Conservation (phyloP, 176 grass and related monocot genomes). For the Avena sativa region DNA sequence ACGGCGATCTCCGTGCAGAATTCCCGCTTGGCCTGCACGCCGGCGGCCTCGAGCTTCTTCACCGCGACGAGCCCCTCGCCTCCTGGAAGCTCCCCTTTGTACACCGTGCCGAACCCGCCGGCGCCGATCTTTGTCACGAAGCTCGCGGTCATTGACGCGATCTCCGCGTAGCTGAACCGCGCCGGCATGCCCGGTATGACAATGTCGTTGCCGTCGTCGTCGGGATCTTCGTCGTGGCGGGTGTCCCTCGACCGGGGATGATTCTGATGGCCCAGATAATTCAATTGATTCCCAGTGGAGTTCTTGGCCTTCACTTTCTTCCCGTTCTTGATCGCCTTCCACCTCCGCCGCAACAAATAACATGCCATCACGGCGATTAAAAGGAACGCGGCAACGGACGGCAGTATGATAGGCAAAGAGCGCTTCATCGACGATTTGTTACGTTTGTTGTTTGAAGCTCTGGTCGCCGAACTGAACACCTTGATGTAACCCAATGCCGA, state of each 20-base stretch:
- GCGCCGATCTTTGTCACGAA: constrained; percentile 74
- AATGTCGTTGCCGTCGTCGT: constrained; percentile 43
- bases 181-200: constrained; percentile 72
- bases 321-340: constrained; percentile 6
- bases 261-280: constrained; percentile 39
- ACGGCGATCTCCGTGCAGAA: constrained; percentile 92
- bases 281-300: constrained; percentile 33
- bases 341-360: constrained; percentile 46
- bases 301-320: constrained; percentile 41
- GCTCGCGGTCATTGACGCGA: constrained; percentile 57
- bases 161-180: constrained; percentile 68
- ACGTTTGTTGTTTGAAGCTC: not conserved
- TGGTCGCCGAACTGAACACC: constrained; percentile 27
- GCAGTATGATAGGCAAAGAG: constrained; percentile 60
- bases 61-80: constrained; percentile 67
- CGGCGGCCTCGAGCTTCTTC: constrained; percentile 75
- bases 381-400: constrained; percentile 53
- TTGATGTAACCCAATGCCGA: constrained; percentile 63
- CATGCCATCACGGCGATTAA: constrained; percentile 33
- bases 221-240: constrained; percentile 1
- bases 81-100: constrained; percentile 75
- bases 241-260: constrained; percentile 40
- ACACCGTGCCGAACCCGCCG: constrained; percentile 88
- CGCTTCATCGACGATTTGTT: constrained; percentile 23
- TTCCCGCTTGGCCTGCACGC: constrained; percentile 72